phyloP scores from a whole-genome alignment of 1,139 yeast species.

The Saccharomyces pastorianus region DNA sequence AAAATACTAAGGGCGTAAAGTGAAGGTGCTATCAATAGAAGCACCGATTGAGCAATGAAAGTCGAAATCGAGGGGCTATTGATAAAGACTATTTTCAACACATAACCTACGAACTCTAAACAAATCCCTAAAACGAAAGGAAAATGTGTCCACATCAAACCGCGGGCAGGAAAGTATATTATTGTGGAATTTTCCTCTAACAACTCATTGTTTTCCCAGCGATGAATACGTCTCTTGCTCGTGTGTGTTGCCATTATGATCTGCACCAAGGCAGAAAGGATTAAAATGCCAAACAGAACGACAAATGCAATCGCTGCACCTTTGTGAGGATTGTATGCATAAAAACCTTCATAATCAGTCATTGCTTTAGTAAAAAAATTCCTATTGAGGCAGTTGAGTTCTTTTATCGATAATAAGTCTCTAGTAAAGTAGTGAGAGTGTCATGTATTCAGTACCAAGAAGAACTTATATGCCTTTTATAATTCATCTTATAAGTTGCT shows the following conservation, averaged over 20 bases:
- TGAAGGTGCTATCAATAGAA: slow-evolving; percentile 39
- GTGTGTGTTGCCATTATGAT: neutral
- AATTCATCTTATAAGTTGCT: neutral
- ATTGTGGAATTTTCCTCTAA: neutral
- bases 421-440: neutral
- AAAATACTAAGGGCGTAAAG: slow-evolving; percentile 40
- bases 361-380: neutral
- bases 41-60: slow-evolving; percentile 34
- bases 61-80: slow-evolving; percentile 24
- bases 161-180: neutral
- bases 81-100: slow-evolving; percentile 29
- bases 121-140: slow-evolving; percentile 30
- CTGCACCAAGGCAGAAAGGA: neutral
- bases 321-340: slow-evolving; percentile 3
- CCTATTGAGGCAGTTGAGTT: neutral
- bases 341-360: slow-evolving; percentile 2
- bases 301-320: neutral
- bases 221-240: neutral
- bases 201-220: neutral
- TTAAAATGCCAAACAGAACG: neutral
- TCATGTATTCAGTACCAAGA: neutral
- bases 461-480: neutral
- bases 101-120: slow-evolving; percentile 34
- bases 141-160: slow-evolving; percentile 9
- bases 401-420: neutral